Base-by-base conservation (phyloP, 2,329 filamentous ascomycete genomes). In the Furcasterigmium sp. region DNA sequence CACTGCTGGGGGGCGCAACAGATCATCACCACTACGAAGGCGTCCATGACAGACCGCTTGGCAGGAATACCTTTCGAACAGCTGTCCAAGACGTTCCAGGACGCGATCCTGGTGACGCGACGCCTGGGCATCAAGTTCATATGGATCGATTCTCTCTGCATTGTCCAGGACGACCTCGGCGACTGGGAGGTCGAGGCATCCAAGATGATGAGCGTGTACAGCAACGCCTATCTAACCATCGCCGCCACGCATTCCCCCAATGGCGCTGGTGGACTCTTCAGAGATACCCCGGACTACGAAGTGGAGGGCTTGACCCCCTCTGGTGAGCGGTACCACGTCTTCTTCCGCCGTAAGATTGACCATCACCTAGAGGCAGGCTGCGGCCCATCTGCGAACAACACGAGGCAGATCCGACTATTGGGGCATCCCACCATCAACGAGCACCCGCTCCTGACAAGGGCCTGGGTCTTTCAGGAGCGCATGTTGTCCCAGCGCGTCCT, bases 1-100 rank as follows among this genome's bases (percentile, higher is more conserved):
- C 72, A 72, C 47, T 65, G 70, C 20, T 69, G 64, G 59, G 64
- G 63, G 2, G 11, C 15, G 7, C 23, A 37, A 4, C 25, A 40
- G 8, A 21, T n/a, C 36, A 34, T 44, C 13, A 15, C 29, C 29
- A 13, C 17, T 8, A 32, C 29, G 6, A 15, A 7, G 8, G 29
- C 5, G 8, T n/a, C 8, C 29, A 15, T n/a, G 13, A 7, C 13
- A 14, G 29, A 32, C 2, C 17, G 29, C 14, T 15, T 32, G 29
- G 8, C 29, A 13, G 29, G 29, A 13, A n/a, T 3, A 7, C 6
- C 29, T 15, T 15, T 32, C 6, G 8, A 32, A 7, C 14, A 32
- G 29, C 29, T 32, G 14, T 15, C 29, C 8, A 15, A 13, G 14
- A 13, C 17, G 29, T n/a, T 32, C 13, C 29, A 32, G 13, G 37